Evolutionary conservation across 2,329 filamentous ascomycete genomes (phyloP).

Genomic region (Trichoderma sp.): DNA sequence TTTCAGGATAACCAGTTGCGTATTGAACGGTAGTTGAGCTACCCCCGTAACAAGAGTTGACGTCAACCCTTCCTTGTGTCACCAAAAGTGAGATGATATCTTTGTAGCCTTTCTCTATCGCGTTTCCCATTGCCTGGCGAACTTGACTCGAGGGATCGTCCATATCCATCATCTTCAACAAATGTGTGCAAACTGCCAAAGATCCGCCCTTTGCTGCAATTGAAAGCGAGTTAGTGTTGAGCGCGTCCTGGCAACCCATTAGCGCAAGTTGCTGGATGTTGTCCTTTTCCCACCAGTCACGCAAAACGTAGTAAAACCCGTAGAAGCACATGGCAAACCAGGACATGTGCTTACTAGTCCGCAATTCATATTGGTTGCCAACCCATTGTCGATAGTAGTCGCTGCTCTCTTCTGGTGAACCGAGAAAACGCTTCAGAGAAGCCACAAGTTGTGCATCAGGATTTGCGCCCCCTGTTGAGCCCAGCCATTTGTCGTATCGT

Average conservation of each 20-base stretch:
- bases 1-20: background rate
- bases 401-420: background rate
- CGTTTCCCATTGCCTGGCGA: background rate
- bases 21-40: too few species aligned
- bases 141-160: background rate
- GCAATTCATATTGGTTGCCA: too few species aligned
- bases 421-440: background rate
- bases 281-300: conserved; percentile 9
- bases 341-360: too few species aligned
- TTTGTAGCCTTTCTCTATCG: background rate
- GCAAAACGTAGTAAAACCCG: conserved; percentile 7
- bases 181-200: background rate
- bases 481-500: conserved; percentile 6
- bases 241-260: too few species aligned
- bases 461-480: background rate
- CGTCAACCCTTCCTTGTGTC: background rate
- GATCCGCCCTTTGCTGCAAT: background rate
- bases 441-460: background rate
- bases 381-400: background rate
- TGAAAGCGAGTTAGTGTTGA: background rate
- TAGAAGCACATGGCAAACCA: background rate
- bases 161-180: background rate
- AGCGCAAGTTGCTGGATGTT: too few species aligned
- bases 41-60: background rate
- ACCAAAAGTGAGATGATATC: background rate